Evolutionary conservation across 345 rosid species (phyloP).

Genomic region (Trapa incisa): DNA sequence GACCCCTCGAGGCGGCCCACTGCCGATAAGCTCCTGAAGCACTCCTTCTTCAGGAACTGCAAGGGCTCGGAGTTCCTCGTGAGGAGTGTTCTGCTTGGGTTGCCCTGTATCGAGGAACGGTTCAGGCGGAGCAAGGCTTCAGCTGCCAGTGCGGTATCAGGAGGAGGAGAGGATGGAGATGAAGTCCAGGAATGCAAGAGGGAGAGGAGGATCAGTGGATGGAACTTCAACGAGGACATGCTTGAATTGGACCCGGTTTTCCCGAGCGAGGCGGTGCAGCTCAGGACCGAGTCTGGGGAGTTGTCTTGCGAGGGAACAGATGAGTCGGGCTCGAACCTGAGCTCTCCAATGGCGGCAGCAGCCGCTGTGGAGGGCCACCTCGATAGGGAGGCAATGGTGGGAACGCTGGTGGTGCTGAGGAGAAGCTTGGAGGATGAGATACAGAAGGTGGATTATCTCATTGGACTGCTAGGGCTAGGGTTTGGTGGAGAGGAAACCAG

Average conservation of each 20-base stretch:
- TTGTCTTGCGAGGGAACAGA: neutral
- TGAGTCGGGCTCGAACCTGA: slow-evolving; percentile 2
- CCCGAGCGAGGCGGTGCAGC: slow-evolving; percentile 17
- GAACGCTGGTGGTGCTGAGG: slow-evolving; percentile 31
- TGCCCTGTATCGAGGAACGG: slow-evolving; percentile 66
- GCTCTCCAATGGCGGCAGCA: neutral
- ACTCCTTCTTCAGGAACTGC: slow-evolving; percentile 59
- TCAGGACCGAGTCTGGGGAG: neutral
- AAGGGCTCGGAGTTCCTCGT: slow-evolving; percentile 47
- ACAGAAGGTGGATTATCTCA: slow-evolving; percentile 31
- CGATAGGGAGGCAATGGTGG: slow-evolving; percentile 30
- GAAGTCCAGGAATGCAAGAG: slow-evolving; percentile 17
- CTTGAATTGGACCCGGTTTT: slow-evolving; percentile 68
- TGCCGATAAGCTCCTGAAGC: slow-evolving; percentile 62
- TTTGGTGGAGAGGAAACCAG: slow-evolving; percentile 21
- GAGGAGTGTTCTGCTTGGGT: slow-evolving; percentile 43
- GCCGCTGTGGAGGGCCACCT: neutral
- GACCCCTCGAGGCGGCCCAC: slow-evolving; percentile 71
- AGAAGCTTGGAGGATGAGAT: slow-evolving; percentile 64
- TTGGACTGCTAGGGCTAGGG: slow-evolving; percentile 26
- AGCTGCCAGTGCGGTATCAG: slow-evolving; percentile 11
- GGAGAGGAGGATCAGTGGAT: slow-evolving; percentile 76
- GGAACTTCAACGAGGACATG: slow-evolving; percentile 74
- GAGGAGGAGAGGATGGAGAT: slow-evolving; percentile 1
- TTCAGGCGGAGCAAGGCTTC: slow-evolving; percentile 23